Evolutionary conservation across 441 rosid species (phyloP).

Genomic region (Mallotus japonicus): DNA sequence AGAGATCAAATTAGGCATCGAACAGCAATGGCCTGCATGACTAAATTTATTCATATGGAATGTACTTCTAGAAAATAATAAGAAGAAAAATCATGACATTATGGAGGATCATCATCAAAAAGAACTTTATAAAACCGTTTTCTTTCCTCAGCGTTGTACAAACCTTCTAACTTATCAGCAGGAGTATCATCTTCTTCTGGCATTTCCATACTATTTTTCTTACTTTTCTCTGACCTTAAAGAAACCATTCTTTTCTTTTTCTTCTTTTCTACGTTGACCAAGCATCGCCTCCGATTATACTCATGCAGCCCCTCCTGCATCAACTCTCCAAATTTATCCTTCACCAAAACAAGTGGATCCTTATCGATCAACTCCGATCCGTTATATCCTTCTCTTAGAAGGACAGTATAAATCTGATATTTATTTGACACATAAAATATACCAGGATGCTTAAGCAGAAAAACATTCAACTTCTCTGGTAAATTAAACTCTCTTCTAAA

Average conservation of each 20-base stretch:
- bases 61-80: no score
- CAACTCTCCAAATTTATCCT: conserved; percentile 83
- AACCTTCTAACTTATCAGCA: conserved; percentile 45
- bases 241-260: conserved; percentile 48
- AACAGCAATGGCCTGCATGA: no score
- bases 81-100: not conserved
- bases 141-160: conserved; percentile 82
- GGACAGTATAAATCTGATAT: conserved; percentile 78
- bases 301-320: conserved; percentile 92
- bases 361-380: conserved; percentile 74
- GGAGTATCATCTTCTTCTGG: conserved; percentile 42
- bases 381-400: conserved; percentile 73
- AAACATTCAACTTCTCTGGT: conserved; percentile 67
- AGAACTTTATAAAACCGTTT: conserved; percentile 75
- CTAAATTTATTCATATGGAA: no score
- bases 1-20: not conserved
- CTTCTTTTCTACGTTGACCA: conserved; percentile 62
- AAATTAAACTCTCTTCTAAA: conserved; percentile 74
- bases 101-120: conserved; percentile 47
- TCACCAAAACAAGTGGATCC: conserved; percentile 76
- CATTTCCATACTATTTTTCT: conserved; percentile 33
- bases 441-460: conserved; percentile 78
- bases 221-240: conserved; percentile 35
- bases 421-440: conserved; percentile 79
- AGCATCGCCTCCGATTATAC: conserved; percentile 50